phyloP scores from a whole-genome alignment of 208 protist genomes.

The Leishmania martiniquensis region DNA sequence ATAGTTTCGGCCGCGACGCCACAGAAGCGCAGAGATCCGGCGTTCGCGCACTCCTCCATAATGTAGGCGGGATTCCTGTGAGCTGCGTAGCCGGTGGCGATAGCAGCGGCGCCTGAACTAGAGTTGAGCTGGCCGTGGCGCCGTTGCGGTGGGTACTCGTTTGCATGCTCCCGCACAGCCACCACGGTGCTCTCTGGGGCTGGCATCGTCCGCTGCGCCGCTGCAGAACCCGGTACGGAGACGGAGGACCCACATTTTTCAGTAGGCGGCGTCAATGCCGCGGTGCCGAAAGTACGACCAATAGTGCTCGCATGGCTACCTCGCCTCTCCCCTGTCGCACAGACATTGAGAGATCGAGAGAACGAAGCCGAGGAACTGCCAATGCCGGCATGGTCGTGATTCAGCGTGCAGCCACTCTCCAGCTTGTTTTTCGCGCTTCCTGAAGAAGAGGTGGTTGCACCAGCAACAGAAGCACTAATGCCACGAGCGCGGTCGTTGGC shows the following conservation, averaged over 20 bases:
- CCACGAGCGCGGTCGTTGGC: not conserved
- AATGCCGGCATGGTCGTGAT: no score
- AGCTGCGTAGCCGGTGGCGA: not conserved
- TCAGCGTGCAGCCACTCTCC: not conserved
- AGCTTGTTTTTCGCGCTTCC: not conserved
- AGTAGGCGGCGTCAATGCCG: not conserved
- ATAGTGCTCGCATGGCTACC: not conserved
- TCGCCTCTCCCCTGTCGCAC: not conserved
- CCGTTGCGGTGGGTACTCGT: slow-evolving; percentile 1
- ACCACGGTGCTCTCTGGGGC: not conserved
- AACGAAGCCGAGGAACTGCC: not conserved
- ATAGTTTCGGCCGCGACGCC: not conserved
- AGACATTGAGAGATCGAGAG: not conserved
- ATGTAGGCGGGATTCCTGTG: not conserved
- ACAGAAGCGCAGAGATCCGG: not conserved
- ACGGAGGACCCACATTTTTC: not conserved
- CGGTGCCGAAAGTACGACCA: not conserved
- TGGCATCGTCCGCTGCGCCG: not conserved
- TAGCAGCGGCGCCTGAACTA: not conserved
- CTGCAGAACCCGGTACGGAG: not conserved
- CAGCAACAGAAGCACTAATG: not conserved
- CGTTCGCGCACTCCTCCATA: not conserved
- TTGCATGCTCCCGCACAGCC: not conserved
- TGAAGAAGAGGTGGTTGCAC: not conserved
- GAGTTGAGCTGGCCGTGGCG: not conserved